Conservation (phyloP, 805 yeast genomes). For the Wickerhamomyces pijperi region DNA sequence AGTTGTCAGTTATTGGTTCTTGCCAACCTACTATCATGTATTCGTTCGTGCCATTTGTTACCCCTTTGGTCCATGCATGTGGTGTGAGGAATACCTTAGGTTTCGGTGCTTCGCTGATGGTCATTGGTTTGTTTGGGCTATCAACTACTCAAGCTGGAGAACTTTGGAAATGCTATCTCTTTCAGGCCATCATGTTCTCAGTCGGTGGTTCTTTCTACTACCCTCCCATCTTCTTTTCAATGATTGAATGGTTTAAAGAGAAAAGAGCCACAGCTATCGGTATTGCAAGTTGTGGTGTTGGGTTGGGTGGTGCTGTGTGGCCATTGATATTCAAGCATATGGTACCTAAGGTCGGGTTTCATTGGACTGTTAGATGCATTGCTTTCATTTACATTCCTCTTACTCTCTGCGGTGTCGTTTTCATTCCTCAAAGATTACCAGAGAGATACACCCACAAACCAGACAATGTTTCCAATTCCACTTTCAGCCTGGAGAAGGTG, state of each 20-base stretch:
- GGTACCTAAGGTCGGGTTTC: conserved; percentile 9
- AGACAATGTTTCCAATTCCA: conserved; percentile 12
- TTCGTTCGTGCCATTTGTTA: conserved; percentile 7
- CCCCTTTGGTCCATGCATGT: conserved; percentile 13
- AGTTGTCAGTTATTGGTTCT: conserved; percentile 15
- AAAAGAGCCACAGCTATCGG: conserved; percentile 47
- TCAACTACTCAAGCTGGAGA: conserved; percentile 9
- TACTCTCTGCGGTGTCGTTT: conserved; percentile 4
- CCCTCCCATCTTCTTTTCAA: conserved; percentile 43
- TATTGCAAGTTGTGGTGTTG: conserved; percentile 36
- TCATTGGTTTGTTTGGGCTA: conserved; percentile 12
- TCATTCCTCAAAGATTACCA: conserved; percentile 12
- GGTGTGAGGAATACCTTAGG: conserved; percentile 9
- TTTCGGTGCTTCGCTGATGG: conserved; percentile 6
- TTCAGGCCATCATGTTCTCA: conserved; percentile 14
- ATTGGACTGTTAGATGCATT: conserved; percentile 12
- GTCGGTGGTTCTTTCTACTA: conserved; percentile 32
- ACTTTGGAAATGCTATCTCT: conserved; percentile 17
- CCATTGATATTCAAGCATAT: conserved; percentile 15
- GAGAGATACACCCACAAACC: conserved; percentile 4
- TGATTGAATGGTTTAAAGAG: conserved; percentile 63
- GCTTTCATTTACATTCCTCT: conserved; percentile 15
- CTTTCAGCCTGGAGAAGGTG: conserved; percentile 5
- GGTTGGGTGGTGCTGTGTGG: conserved; percentile 37
- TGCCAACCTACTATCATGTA: conserved; percentile 15